Conservation (phyloP, 805 yeast genomes). For the Pichia pseudocactophila region DNA sequence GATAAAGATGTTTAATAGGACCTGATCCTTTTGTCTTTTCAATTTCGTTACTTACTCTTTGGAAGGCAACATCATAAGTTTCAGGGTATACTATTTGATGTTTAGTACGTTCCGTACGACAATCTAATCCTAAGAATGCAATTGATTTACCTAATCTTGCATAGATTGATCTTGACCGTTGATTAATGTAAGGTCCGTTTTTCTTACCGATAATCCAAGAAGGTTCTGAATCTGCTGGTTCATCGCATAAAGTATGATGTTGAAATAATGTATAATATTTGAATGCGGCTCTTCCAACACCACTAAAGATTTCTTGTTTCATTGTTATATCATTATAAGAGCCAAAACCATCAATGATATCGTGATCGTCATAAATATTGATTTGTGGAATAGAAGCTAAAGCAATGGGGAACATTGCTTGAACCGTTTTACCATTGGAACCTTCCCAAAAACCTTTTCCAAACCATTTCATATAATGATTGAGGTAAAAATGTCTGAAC, state of each 20-base stretch:
- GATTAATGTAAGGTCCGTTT: conserved; percentile 62
- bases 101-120: conserved; percentile 81
- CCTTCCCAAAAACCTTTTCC: conserved; percentile 87
- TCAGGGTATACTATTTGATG: conserved; percentile 43
- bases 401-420: conserved; percentile 62
- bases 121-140: conserved; percentile 74
- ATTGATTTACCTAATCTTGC: conserved; percentile 68
- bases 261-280: conserved; percentile 87
- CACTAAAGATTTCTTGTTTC: conserved; percentile 56
- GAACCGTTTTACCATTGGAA: conserved; percentile 52
- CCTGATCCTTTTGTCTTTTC: conserved; percentile 25
- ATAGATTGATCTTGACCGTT: conserved; percentile 58
- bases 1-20: conserved; percentile 63
- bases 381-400: conserved; percentile 77
- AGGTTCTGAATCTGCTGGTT: conserved; percentile 33
- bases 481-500: conserved; percentile 57
- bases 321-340: conserved; percentile 73
- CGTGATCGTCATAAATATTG: conserved; percentile 91
- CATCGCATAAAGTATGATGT: conserved; percentile 57
- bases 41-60: conserved; percentile 50
- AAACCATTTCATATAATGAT: conserved; percentile 78
- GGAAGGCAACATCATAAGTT: conserved; percentile 55
- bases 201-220: conserved; percentile 54
- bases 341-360: conserved; percentile 94
- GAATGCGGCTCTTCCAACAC: conserved; percentile 73